These are phyloP conservation scores for Rhodofomes roseus DNA, from an alignment of 1,284 basidiomycete species.

Conservation along the genomic window DNA sequence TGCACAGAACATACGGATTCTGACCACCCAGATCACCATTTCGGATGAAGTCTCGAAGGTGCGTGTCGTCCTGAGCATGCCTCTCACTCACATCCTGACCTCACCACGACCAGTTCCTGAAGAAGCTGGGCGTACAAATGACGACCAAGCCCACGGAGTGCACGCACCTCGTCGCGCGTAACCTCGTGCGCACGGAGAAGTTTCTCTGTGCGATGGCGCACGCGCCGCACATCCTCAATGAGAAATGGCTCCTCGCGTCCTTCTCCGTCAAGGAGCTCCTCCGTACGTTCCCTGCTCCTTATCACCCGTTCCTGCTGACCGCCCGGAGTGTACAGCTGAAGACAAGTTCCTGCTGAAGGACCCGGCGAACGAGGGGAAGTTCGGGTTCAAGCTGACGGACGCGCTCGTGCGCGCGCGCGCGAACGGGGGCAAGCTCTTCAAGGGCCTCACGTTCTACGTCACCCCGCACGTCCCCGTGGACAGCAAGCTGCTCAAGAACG, in stretches of 20 bases:
- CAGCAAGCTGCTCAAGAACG: conserved; percentile 56
- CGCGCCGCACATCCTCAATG: conserved; percentile 57
- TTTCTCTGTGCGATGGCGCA: conserved; percentile 70
- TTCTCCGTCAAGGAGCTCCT: conserved; percentile 53
- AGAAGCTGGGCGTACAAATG: conserved; percentile 59
- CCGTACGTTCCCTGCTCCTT: conserved; percentile 41
- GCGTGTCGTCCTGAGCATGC: conserved; percentile 11
- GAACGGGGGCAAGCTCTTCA: conserved; percentile 50
- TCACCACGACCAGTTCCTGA: conserved; percentile 42
- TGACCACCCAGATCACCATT: conserved; percentile 60
- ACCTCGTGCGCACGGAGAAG: conserved; percentile 77
- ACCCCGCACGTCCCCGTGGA: conserved; percentile 59
- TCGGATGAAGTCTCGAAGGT: conserved; percentile 55
- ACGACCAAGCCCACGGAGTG: conserved; percentile 61
- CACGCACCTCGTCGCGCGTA: conserved; percentile 70
- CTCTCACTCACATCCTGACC: background rate
- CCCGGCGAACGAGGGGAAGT: conserved; percentile 56
- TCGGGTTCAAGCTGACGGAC: conserved; percentile 56
- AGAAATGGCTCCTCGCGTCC: conserved; percentile 65
- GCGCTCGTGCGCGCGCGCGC: conserved; percentile 55
- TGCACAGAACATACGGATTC: conserved; percentile 35
- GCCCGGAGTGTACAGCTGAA: conserved; percentile 47
- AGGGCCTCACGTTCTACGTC: conserved; percentile 67
- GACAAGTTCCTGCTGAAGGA: conserved; percentile 58
- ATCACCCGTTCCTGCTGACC: too few relatives aligned